phyloP scores from a whole-genome alignment of 2,329 filamentous ascomycete genomes.

The Pseudogymnoascus sp. region DNA sequence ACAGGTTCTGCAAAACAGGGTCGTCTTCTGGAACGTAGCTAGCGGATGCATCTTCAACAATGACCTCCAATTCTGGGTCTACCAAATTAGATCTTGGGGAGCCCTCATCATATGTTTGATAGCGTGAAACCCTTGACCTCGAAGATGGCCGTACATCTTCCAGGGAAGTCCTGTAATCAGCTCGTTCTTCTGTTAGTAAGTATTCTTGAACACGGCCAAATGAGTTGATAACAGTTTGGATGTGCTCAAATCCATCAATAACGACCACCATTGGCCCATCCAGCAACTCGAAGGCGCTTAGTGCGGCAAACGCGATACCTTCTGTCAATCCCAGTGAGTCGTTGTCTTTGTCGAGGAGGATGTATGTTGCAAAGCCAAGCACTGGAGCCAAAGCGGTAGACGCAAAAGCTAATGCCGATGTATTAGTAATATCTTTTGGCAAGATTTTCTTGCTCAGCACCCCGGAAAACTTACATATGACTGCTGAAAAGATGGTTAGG shows the following conservation, averaged over 20 bases:
- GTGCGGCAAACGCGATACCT: background rate
- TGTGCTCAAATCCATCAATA: background rate
- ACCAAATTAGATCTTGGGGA: background rate
- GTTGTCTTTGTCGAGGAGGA: background rate
- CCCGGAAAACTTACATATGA: background rate
- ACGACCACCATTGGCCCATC: background rate
- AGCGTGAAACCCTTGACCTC: background rate
- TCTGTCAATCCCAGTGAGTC: background rate
- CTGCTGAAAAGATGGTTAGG: background rate
- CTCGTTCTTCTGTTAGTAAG: background rate
- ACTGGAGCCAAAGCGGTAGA: background rate
- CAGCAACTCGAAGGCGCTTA: background rate
- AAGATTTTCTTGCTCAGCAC: background rate
- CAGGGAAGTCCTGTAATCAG: background rate
- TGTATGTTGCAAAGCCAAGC: background rate
- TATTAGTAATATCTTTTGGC: background rate
- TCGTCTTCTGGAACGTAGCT: background rate
- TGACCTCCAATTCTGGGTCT: background rate
- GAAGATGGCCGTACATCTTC: background rate
- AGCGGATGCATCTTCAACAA: background rate
- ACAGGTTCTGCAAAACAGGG: background rate
- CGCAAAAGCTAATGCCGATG: background rate
- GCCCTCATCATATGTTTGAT: background rate
- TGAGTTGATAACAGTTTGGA: conserved; percentile 1
- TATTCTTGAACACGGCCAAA: background rate